Percentiles rank a stretch among this genome's conserved stretches.
phyloP scores from a whole-genome alignment of 176 grass and related monocot species.

The Ensete ventricosum region DNA sequence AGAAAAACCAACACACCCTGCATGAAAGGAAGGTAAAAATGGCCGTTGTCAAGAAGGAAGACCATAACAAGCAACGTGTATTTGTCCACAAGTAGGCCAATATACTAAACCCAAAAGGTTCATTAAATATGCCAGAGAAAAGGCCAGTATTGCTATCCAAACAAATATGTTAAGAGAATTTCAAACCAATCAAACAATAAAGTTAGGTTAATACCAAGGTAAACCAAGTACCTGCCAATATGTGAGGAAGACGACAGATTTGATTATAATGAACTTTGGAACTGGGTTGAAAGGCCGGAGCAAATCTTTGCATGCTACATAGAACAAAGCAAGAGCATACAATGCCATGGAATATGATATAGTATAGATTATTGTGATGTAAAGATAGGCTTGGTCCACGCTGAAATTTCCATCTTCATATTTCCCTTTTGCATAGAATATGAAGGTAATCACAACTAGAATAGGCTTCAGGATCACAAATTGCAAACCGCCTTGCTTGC shows the following conservation, averaged over 20 bases:
- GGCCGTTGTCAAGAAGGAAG: conserved; percentile 8
- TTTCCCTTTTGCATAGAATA: conserved; percentile 88
- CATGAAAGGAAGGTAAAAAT: neutral
- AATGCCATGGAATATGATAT: conserved; percentile 86
- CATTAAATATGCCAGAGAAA: too few relatives aligned
- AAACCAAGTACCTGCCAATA: conserved; percentile 82
- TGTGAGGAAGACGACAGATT: conserved; percentile 97
- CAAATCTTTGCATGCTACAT: conserved; percentile 85
- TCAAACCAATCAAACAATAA: neutral
- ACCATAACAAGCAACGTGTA: neutral
- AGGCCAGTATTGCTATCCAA: neutral
- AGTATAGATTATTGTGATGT: conserved; percentile 96
- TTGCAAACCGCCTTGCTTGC: conserved; percentile 95
- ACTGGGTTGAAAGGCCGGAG: conserved; percentile 85
- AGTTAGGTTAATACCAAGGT: neutral
- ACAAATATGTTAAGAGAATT: neutral
- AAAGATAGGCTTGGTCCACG: conserved; percentile 88
- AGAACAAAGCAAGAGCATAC: conserved; percentile 87
- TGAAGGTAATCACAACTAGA: conserved; percentile 93
- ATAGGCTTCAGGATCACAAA: conserved; percentile 99
- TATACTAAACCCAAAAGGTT: too few relatives aligned
- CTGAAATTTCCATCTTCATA: conserved; percentile 90
- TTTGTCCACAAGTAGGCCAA: too few relatives aligned
- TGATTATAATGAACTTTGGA: conserved; percentile 94
- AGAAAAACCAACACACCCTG: conserved; percentile 98